A percentile compares a stretch with the other conserved stretches of the same genome.
phyloP scores from a whole-genome alignment of 768 basidiomycete species.

The Xerocomellus intermedius region DNA sequence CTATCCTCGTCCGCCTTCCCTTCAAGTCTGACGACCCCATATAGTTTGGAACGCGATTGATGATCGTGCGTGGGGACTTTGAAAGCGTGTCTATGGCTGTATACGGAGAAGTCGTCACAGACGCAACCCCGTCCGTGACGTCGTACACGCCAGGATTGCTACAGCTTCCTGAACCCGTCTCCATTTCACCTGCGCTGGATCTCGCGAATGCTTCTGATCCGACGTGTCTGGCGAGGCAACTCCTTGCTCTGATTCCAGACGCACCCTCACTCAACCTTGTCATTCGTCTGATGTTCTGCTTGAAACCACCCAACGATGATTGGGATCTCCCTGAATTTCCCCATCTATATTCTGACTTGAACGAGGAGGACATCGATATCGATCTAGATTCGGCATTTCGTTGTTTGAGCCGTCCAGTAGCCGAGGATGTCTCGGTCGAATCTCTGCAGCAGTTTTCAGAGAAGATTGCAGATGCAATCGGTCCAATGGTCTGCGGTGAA shows the following conservation, averaged over 20 bases:
- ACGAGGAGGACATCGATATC: constrained; percentile 47
- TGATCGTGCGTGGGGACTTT: constrained; percentile 80
- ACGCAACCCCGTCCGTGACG: constrained; percentile 35
- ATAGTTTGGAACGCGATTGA: constrained; percentile 71
- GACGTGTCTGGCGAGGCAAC: constrained; percentile 54
- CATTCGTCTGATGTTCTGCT: constrained; percentile 72
- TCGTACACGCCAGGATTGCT: constrained; percentile 45
- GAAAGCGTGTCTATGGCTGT: constrained; percentile 51
- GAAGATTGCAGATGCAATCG: constrained; percentile 53
- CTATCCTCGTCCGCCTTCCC: not conserved
- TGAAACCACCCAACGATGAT: constrained; percentile 76
- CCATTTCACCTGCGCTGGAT: constrained; percentile 55
- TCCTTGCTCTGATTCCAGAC: constrained; percentile 60
- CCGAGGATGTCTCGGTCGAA: constrained; percentile 53
- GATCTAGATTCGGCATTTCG: constrained; percentile 59
- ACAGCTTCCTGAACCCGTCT: constrained; percentile 32
- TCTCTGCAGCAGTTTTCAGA: constrained; percentile 53
- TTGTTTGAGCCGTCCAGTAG: constrained; percentile 54
- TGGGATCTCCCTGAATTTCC: constrained; percentile 78
- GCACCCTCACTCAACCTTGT: constrained; percentile 63
- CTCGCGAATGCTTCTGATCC: constrained; percentile 61
- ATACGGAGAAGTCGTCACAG: constrained; percentile 54
- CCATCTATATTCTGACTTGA: constrained; percentile 62
- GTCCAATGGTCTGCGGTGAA: constrained; percentile 48
- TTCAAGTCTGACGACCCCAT: constrained; percentile 4